Evolutionary conservation across 2,329 filamentous ascomycete species (phyloP), one percentile per base, ranked within the genome.

Genomic region (Aureobasidium sp.): DNA sequence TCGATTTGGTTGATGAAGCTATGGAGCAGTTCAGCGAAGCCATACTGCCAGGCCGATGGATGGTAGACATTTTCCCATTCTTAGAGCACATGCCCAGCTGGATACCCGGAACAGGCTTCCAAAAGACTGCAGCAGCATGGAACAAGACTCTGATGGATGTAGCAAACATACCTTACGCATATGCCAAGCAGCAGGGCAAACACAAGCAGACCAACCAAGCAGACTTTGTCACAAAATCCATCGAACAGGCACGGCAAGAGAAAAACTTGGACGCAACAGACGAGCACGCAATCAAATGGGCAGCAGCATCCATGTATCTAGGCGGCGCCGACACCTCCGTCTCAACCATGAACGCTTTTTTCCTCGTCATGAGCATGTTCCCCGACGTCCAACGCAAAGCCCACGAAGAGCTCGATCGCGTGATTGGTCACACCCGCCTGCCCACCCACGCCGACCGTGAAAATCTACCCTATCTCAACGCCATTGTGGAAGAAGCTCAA

Each of bases 51-150:
- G 76, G 78, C 7, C 70, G 67, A 8, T 81, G 74, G 73, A 62
- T 73, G 8, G 77, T 81, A 4, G 78, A 81, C 59, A 67, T 76
- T 0, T 62, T 81, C 1, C 79, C 78, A 1, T 73, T 72, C 43
- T 64, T 76, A 71, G 66, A 71, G 68, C 69, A 76, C 58, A 42
- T 79, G 0, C 78, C 79, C 0, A 68, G 75, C 2, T 78, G 77
- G 74, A 65, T 76, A 21, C 78, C 77, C 1, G 78, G 78, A 0
- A 71, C 75, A 19, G 67, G 66, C 8, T 81, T 78, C 67, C 77
- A 80, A 61, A 61, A 65, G 1, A 76, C 67, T 2, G 78, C 75
- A 1, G 69, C 69, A 25, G 54, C 68, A 4, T 77, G 74, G 71
- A 70, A 66, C 11, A 64, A 64, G 1, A 68, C 66, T 7, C 60